Conservation (phyloP, 306 rosid species). For the Acacia melanoxylon region DNA sequence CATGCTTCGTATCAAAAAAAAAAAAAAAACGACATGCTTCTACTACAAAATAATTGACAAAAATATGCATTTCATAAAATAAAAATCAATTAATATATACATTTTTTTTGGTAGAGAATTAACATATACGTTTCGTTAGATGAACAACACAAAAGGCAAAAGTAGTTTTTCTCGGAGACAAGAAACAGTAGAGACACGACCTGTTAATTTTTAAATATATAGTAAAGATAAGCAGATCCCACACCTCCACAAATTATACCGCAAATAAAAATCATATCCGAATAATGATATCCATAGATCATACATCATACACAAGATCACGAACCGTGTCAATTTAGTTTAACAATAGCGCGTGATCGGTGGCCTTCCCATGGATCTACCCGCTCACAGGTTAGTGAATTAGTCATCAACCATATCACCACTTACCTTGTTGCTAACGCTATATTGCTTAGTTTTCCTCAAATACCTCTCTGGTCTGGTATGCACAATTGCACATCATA, state of each 20-base stretch:
- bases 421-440: not conserved
- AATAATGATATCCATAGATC: not conserved
- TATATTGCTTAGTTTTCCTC: not conserved
- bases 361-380: not conserved
- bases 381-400: not conserved
- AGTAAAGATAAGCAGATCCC: not conserved
- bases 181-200: no score
- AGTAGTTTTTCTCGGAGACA: no score
- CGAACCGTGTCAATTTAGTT: not conserved
- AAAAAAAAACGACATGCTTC: no score
- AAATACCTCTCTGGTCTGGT: not conserved
- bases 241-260: not conserved
- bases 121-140: no score
- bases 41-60: no score
- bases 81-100: no score
- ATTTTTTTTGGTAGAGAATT: no score
- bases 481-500: constrained; percentile 3
- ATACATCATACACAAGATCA: not conserved
- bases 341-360: not conserved
- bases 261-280: not conserved
- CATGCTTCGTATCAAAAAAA: no score
- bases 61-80: no score
- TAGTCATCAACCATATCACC: not conserved
- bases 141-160: no score
- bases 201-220: no score